Base-by-base conservation (phyloP, 2,329 filamentous ascomycete species). In the Didymella exigua region DNA sequence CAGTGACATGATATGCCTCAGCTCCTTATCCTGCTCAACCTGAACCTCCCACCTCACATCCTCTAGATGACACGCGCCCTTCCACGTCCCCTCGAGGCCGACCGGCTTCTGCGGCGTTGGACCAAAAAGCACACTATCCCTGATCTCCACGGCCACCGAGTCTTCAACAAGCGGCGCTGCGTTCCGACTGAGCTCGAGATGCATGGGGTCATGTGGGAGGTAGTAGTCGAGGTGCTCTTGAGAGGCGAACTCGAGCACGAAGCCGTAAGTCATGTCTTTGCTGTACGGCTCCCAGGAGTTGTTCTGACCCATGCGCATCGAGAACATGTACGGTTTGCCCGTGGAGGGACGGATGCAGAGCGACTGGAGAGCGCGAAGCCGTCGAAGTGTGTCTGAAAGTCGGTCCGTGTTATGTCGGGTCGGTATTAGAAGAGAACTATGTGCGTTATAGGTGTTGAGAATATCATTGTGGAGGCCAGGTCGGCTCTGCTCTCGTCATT, bases 371-470 rank as follows among this genome's bases (percentile, higher is more conserved):
- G 68, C 50, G 18, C 59, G 58, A 75, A 74, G 33, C 66, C 47
- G 16, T 55, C 48, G 59, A 74, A 74, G 56, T 75, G 70, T 2
- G 54, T 31, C 49, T 73, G 66, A 54, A 75, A 60, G 7, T 70
- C 63, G 14, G 60, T 56, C 71, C 70, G 73, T 29, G 70, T 47
- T 43, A 73, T 73, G 43, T 66, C 51, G 1, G 67, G 38, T 2
- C 64, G 59, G 55, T 74, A 74, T 56, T 69, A 73, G 66, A 73
- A 74, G 49, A 70, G 68, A 9, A 72, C 72, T 27, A 72, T 74
- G 53, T 74, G 71, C 8, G 67, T 74, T 46, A 74, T 72, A 3
- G 52, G 51, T 27, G 38, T 34, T 11, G 36, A 19, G 16, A 36
- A 38, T 7, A 27, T n/a, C 44, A 49, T 47, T 33, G 18, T 40